Evolutionary conservation across 164 flowering plant species (phyloP), one percentile per base, ranked within the genome.

Genomic region (Magnolia sinica): DNA sequence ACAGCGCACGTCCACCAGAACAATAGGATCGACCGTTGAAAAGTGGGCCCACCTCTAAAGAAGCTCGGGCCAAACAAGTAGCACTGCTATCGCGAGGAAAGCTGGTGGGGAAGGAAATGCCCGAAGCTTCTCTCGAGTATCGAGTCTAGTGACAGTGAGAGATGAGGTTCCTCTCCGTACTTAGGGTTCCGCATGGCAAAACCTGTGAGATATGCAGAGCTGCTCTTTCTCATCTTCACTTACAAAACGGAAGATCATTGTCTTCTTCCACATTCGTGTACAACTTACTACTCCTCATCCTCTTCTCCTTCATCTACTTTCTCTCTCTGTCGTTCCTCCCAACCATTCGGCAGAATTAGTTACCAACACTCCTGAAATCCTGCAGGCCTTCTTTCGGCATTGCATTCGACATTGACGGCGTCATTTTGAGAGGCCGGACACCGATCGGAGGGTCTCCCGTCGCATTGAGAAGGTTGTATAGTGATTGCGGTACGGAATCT

Each of bases 351-450:
- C 19, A 16, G 13, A 18, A 9, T 50, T 1, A 6, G 8, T 5
- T 16, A 13, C 8, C 64, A 10, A 13, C 18, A 7, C 29, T 7
- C 16, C 31, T 61, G 51, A 7, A 18, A 64, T 27, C 27, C 75
- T 8, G 58, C 74, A 85, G 89, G 76, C 81, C 90, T 76, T 82
- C 89, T 14, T 90, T 89, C 68, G 98, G 98, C 29, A 87, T 94
- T 31, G 96, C 96, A 0, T 94, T 94, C 64, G 96, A 92, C 67
- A 92, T 94, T 27, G 97, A 94, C 71, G 98, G 98, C 9, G 98
- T 94, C 24, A 59, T 94, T 67, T 81, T 92, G 4, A 91, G 87
- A 10, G 97, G 97, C n/a, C 69, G 74, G 7, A 71, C 80, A 77
- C 94, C 96, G 37, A 87, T 92, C 51, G 98, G 96, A 20, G 87